Evolutionary conservation across 1,284 basidiomycete species (phyloP), one percentile per base, ranked within the genome.

Genomic region (Fomitopsis pinicola): DNA sequence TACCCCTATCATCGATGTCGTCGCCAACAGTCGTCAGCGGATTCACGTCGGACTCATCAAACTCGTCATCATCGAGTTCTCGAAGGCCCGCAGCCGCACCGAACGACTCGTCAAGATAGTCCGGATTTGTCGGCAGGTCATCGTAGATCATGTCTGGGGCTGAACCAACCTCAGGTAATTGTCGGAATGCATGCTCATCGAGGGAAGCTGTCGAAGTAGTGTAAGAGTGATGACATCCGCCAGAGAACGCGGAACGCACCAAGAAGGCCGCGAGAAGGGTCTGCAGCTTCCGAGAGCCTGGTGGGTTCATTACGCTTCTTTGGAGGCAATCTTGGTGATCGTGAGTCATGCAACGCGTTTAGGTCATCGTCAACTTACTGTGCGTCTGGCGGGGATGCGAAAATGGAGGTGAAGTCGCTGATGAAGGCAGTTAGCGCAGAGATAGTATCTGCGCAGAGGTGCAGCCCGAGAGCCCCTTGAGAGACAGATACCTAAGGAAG

Each of bases 61-160:
- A 75, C 71, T 95, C 85, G 57, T 89, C 85, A 58, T 90, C 86
- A 53, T 81, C 77, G 55, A 91, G 76, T 63, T 89, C 90, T 58
- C 87, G 82, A 17, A 93, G 75, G 17, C 91, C 91, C 5, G 85
- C 91, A 19, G 90, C 87, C 22, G 89, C 77, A 54, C 91, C 88
- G 69, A 90, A 92, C 3, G 91, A 88, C 56, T 85, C 85, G 65
- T 95, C 94, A 30, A 98, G 80, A 69, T 95, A 98, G 67, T 95
- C 91, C 40, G 82, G 77, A 72, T 98, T 96, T 17, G 83, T 91
- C 0, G 96, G 96, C 12, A 98, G 78, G 71, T 98, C 95, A 69
- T 98, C 97, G 46, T 83, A 80, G 54, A 98, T 89, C 84, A 98
- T 88, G 73, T 98, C 96, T 3, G 92, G 88, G 4, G 86, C 82